These are phyloP conservation scores for Yarrowia porcina DNA, from an alignment of 805 yeast species.

Conservation along the genomic window DNA sequence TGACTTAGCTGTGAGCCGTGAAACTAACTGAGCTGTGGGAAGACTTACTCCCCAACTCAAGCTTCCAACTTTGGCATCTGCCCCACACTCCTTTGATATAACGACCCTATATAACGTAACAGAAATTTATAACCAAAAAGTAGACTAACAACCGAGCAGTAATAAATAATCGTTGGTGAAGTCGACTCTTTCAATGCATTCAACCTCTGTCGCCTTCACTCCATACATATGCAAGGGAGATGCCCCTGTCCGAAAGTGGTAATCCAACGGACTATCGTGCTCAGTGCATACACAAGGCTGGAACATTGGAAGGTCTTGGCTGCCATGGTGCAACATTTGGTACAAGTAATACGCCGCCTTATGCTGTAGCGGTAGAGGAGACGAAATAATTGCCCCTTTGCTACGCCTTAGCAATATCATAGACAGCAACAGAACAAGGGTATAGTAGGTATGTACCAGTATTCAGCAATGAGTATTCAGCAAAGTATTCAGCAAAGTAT, in stretches of 20 bases:
- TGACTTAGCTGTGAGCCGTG: too few relatives aligned
- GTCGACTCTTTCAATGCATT: too few relatives aligned
- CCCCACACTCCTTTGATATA: neutral
- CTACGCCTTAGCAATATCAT: neutral
- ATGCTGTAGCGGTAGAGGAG: too few relatives aligned
- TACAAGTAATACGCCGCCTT: neutral
- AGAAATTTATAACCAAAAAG: neutral
- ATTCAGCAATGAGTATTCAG: too few relatives aligned
- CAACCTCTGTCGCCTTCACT: too few relatives aligned
- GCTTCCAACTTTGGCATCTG: neutral
- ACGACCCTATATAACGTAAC: neutral
- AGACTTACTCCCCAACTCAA: too few relatives aligned
- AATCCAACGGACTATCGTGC: neutral
- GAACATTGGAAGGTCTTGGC: neutral
- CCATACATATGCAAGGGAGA: constrained; percentile 9
- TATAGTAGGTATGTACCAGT: too few relatives aligned
- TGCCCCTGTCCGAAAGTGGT: neutral
- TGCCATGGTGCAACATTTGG: neutral
- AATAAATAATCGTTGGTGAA: too few relatives aligned
- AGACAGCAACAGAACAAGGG: neutral
- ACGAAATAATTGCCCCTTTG: neutral
- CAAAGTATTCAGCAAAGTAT: too few relatives aligned
- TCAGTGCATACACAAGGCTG: neutral
- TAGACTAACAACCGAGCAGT: too few relatives aligned
- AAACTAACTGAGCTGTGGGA: too few relatives aligned